Percentiles rank a stretch among this genome's conserved stretches.
Conservation (phyloP, 2,329 filamentous ascomycete species). For the Diaporthe caulivora region DNA sequence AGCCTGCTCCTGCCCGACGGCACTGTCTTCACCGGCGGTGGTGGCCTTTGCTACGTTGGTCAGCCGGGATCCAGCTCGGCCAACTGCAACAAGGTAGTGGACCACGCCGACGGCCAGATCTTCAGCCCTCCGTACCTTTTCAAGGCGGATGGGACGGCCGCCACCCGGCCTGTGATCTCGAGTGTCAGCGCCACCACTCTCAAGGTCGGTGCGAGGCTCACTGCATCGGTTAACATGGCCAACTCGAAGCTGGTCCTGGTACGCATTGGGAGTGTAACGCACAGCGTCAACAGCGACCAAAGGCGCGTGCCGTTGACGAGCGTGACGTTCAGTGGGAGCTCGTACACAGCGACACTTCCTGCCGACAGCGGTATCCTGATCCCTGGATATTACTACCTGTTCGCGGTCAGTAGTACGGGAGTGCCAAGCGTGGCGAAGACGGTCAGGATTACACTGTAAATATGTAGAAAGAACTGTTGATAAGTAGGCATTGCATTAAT, state of each 20-base stretch:
- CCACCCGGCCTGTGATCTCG: conserved; percentile 57
- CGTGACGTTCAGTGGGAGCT: conserved; percentile 43
- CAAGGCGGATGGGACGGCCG: conserved; percentile 54
- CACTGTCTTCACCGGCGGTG: conserved; percentile 63
- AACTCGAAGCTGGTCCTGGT: conserved; percentile 56
- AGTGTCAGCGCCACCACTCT: conserved; percentile 46
- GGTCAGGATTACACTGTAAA: conserved; percentile 46
- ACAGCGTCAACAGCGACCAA: conserved; percentile 71
- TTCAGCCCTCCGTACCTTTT: conserved; percentile 69
- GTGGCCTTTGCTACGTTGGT: conserved; percentile 60
- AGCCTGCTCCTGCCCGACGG: conserved; percentile 63
- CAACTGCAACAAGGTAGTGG: conserved; percentile 51
- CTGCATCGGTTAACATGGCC: conserved; percentile 44
- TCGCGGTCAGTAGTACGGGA: conserved; percentile 59
- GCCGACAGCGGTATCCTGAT: conserved; percentile 61
- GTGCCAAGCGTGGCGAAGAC: conserved; percentile 61
- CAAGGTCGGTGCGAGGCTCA: conserved; percentile 48
- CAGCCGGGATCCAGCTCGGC: conserved; percentile 16
- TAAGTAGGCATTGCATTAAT: neutral
- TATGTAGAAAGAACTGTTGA: neutral
- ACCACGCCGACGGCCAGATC: conserved; percentile 68
- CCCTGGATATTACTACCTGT: conserved; percentile 68
- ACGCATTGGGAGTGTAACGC: conserved; percentile 63
- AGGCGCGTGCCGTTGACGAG: conserved; percentile 60
- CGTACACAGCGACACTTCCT: conserved; percentile 57